Base-by-base conservation (phyloP, 2,329 filamentous ascomycete genomes). In the Microascus cirrosus region DNA sequence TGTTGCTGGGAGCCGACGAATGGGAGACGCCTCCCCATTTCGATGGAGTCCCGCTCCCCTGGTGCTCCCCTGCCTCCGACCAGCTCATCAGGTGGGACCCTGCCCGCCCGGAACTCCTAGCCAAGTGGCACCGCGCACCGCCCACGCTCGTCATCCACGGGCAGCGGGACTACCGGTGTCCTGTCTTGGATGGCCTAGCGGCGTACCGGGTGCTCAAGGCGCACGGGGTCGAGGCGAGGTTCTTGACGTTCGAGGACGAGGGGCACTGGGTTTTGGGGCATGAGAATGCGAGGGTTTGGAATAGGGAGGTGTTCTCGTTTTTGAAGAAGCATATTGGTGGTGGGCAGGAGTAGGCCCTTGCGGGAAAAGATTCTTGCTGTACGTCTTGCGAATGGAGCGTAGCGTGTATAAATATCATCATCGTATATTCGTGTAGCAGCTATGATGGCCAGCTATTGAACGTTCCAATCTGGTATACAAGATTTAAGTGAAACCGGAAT, bases 91-190 rank as follows among this genome's bases (percentile, higher is more conserved):
- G 72, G 55, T 82, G 72, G 70, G 79, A 81, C 60, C 78, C 79
- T 1, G 70, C 76, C 2, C 71, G 73, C 1, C 66, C 70, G 1
- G 67, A 72, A 54, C 70, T 76, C 15, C 72, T 82, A 53, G 65
- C 74, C 18, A 77, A 86, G 59, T 91, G 87, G 85, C 69, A 74
- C 4, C 85, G 65, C 62, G 72, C 71, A 15, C 71, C 86, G 1
- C 87, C 87, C 6, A 86, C 89, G 63, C 74, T 91, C 45, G 78
- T 91, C 59, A 84, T 91, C 45, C 87, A 90, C 71, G 85, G 79
- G 62, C 83, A 86, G 61, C 74, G 82, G 51, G 87, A 91, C 66
- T 89, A 86, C 63, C 77, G 86, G 7, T 69, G 65, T 56, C 67
- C 70, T 5, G 60, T 73, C 4, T 70, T 71, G 0, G 71, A 74